These are phyloP conservation scores for Penicillium concentricum DNA, from an alignment of 2,329 filamentous ascomycete genomes.

Conservation along the genomic window DNA sequence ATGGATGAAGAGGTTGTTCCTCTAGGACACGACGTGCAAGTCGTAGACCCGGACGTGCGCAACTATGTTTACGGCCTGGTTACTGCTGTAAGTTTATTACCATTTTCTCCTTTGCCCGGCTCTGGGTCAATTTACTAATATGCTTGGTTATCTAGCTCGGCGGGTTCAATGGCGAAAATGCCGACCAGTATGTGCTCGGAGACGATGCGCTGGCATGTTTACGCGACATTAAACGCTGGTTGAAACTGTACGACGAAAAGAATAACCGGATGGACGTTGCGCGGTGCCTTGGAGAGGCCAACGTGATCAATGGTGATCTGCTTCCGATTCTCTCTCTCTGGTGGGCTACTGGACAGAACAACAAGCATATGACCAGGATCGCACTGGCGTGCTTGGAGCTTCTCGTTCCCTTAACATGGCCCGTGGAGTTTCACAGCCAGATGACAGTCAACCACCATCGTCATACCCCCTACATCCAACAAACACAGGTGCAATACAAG, in stretches of 20 bases:
- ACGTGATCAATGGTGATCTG: constrained; percentile 85
- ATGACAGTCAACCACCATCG: constrained; percentile 93
- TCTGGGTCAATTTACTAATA: constrained; percentile 16
- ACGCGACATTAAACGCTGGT: constrained; percentile 91
- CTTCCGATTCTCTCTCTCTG: constrained; percentile 83
- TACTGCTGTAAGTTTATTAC: constrained; percentile 68
- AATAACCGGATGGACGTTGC: constrained; percentile 93
- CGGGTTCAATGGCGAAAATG: constrained; percentile 74
- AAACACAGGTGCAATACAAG: constrained; percentile 89
- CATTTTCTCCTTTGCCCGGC: constrained; percentile 3
- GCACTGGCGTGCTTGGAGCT: constrained; percentile 86
- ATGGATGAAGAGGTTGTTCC: constrained; percentile 46
- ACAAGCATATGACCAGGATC: constrained; percentile 73
- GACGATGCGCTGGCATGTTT: constrained; percentile 90
- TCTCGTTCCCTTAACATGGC: constrained; percentile 91
- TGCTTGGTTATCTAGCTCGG: constrained; percentile 62
- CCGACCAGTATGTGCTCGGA: constrained; percentile 81
- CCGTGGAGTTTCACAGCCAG: constrained; percentile 74
- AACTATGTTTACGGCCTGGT: constrained; percentile 92
- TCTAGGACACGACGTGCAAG: constrained; percentile 48
- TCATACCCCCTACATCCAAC: constrained; percentile 83
- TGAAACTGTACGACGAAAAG: constrained; percentile 91
- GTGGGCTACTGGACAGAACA: constrained; percentile 70
- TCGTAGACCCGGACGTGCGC: constrained; percentile 87
- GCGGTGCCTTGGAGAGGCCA: constrained; percentile 85